Evolutionary conservation across 2,329 filamentous ascomycete genomes (phyloP).

Genomic region (Ceratocystis alfenasii): DNA sequence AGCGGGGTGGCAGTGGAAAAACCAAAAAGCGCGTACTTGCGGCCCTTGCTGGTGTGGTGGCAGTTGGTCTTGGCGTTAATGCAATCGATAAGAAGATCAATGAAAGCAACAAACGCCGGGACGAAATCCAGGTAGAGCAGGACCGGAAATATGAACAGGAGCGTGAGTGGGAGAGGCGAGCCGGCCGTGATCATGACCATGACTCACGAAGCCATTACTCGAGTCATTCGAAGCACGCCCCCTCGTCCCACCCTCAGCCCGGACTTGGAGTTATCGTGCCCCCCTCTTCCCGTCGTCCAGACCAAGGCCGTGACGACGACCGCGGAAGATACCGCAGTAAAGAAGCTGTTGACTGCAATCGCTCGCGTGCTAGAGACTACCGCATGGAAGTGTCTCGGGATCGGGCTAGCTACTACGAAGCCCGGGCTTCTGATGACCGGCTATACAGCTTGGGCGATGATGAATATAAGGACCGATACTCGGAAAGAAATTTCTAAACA

Average conservation of each 20-base stretch:
- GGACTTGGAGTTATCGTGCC: background rate
- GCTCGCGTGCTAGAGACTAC: slow-evolving; percentile 19
- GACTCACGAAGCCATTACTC: slow-evolving; percentile 8
- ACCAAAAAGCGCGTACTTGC: slow-evolving; percentile 32
- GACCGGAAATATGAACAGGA: slow-evolving; percentile 11
- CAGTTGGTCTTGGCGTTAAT: slow-evolving; percentile 44
- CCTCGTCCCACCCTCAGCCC: background rate
- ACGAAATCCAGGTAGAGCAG: slow-evolving; percentile 21
- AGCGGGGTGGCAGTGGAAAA: slow-evolving; percentile 26
- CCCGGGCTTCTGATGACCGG: slow-evolving; percentile 18
- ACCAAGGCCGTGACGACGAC: background rate
- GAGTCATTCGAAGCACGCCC: slow-evolving; percentile 6
- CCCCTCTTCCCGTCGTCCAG: slow-evolving; percentile 6
- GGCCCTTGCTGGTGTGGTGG: slow-evolving; percentile 43
- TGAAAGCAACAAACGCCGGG: slow-evolving; percentile 28
- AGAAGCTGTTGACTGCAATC: slow-evolving; percentile 14
- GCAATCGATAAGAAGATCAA: slow-evolving; percentile 37
- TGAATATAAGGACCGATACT: slow-evolving; percentile 15
- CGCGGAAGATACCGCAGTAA: slow-evolving; percentile 16
- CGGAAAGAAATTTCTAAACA: slow-evolving; percentile 16
- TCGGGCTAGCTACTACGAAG: slow-evolving; percentile 16
- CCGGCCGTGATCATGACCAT: background rate
- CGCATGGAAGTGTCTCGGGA: slow-evolving; percentile 19
- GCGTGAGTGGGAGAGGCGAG: background rate
- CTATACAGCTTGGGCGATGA: slow-evolving; percentile 16